Percentiles rank a stretch among this genome's conserved stretches.
phyloP scores from a whole-genome alignment of 805 yeast genomes.

The Metschnikowia gelsemii region DNA sequence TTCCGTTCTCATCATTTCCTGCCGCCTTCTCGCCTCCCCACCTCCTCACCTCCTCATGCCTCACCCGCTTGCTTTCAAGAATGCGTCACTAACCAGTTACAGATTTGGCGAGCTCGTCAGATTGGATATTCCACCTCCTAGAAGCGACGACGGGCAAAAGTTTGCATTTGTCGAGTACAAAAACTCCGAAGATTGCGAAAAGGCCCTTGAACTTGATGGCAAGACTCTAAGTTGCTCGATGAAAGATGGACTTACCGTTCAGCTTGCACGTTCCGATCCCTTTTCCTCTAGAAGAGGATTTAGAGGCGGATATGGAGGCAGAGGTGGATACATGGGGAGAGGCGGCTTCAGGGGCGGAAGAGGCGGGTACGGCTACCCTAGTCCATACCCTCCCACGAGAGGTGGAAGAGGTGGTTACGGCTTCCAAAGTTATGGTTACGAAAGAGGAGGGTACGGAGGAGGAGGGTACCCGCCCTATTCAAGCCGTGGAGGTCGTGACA shows the following conservation, averaged over 20 bases:
- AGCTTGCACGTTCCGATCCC: constrained; percentile 58
- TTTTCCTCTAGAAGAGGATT: constrained; percentile 37
- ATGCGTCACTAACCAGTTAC: constrained; percentile 15
- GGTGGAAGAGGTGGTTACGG: constrained; percentile 27
- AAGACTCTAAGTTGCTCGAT: constrained; percentile 43
- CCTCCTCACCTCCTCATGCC: constrained; percentile 9
- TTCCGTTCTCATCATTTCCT: neutral
- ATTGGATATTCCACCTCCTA: constrained; percentile 63
- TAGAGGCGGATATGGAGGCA: constrained; percentile 22
- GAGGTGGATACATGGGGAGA: constrained; percentile 22
- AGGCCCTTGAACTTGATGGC: constrained; percentile 50
- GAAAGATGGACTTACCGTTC: constrained; percentile 47
- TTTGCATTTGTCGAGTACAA: constrained; percentile 64
- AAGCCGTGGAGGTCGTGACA: constrained; percentile 11
- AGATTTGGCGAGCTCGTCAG: constrained; percentile 58
- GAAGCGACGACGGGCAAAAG: constrained; percentile 56
- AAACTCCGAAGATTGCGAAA: constrained; percentile 51
- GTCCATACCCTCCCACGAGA: constrained; percentile 19
- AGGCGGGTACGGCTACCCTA: constrained; percentile 27
- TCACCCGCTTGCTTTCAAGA: constrained; percentile 5
- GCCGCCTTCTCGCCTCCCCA: constrained; percentile 1
- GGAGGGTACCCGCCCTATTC: constrained; percentile 19
- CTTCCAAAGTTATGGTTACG: constrained; percentile 19
- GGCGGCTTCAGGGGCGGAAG: constrained; percentile 23
- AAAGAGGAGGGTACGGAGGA: constrained; percentile 26